Percentiles rank a stretch among this genome's conserved stretches.
These are phyloP conservation scores for Chlorella sp. DNA, from an alignment of 139 green algal species.

Conservation along the genomic window DNA sequence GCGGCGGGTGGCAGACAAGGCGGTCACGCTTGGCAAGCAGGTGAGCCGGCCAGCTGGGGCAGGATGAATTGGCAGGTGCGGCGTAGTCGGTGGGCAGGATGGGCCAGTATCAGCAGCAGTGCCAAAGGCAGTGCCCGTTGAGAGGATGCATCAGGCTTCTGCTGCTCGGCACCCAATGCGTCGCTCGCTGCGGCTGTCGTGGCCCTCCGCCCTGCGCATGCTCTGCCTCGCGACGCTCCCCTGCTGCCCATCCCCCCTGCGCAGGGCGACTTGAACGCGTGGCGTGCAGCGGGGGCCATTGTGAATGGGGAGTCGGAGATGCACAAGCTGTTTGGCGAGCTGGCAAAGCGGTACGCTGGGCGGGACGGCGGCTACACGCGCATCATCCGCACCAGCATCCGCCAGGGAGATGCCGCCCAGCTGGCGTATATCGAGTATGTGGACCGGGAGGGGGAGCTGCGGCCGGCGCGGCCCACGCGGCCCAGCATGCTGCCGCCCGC, in stretches of 20 bases:
- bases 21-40: constrained; percentile 88
- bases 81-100: not conserved
- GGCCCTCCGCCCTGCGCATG: not conserved
- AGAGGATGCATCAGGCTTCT: not conserved
- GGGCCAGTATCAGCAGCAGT: not conserved
- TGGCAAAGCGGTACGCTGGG: constrained; percentile 88
- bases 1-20: constrained; percentile 79
- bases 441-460: constrained; percentile 87
- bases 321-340: constrained; percentile 88
- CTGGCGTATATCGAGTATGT: constrained; percentile 96
- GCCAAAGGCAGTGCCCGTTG: not conserved
- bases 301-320: constrained; percentile 77
- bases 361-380: constrained; percentile 92
- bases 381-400: constrained; percentile 72
- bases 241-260: not conserved
- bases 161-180: not conserved
- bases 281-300: constrained; percentile 65
- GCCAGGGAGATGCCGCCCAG: constrained; percentile 78
- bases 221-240: not conserved
- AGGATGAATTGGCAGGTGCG: not conserved
- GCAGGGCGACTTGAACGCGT: constrained; percentile 72
- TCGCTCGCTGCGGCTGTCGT: not conserved
- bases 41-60: constrained; percentile 47
- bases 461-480: constrained; percentile 59
- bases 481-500: constrained; percentile 52